Base-by-base conservation (phyloP, 140 eudicot species). In the Senecio squalidus region DNA sequence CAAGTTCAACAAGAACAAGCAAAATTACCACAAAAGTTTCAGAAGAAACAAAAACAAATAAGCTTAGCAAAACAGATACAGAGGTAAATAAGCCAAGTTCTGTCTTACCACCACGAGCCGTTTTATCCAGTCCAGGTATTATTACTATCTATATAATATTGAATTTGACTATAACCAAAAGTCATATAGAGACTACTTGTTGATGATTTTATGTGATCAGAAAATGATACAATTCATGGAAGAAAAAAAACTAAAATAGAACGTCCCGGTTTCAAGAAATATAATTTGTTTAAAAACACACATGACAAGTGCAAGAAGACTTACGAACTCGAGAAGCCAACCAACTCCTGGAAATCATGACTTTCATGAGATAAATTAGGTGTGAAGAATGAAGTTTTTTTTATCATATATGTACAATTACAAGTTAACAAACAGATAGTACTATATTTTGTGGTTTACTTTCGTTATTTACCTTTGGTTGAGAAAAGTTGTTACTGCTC, bases 61-160 rank as follows among this genome's bases (percentile, higher is more conserved):
- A 31, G 46, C 18, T 45, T 22, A 18, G 28, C 17, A 44, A 4
- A 2, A 61, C 22, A 58, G 34, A 34, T 8, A 10, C 43, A 26
- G 38, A 60, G 6, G 21, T 9, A 10, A 9, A 1, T 23, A 76
- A 82, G 67, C 71, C 87, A 34, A 66, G 38, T 70, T 67, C 88
- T 24, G 69, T 83, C 79, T 73, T 79, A 55, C 87, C 85, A 47
- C 96, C 96, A 22, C 90, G 96, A 49, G 96, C 96, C 41, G 88
- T 88, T 67, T 85, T 88, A 62, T 88, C 96, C n/a, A 88, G 96
- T 75, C 96, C 92, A 58, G 95, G 96, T 85, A 68, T 36, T 85
- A 68, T 36, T 31, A 55, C 48, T 15, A 16, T 16, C 15, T 28
- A 47, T 64, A 14, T 39, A 4, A 13, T 6, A 25, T 27, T 3